A percentile compares a stretch with the other conserved stretches of the same genome.
These are phyloP conservation scores for Arachis stenosperma DNA, from an alignment of 306 rosid species.

Conservation along the genomic window DNA sequence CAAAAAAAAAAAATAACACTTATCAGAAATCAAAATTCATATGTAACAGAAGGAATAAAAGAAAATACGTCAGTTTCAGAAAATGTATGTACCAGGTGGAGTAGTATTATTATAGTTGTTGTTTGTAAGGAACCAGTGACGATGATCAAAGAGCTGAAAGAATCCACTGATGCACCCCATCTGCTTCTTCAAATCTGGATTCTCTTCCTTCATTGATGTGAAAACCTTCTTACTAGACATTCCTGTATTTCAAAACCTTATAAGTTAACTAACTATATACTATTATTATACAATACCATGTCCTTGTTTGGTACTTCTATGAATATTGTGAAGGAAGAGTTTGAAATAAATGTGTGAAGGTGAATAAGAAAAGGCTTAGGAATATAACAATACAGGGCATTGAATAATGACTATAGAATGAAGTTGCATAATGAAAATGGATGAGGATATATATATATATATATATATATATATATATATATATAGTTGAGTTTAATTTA, in stretches of 20 bases:
- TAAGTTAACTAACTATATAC: too few relatives aligned
- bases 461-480: background rate
- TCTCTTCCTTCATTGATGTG: conserved; percentile 62
- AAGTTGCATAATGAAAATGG: conserved; percentile 11
- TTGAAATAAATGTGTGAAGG: background rate
- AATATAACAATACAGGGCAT: background rate
- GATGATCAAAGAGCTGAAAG: conserved; percentile 79
- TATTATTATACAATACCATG: too few relatives aligned
- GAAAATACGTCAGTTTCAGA: too few relatives aligned
- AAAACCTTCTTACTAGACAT: conserved; percentile 63
- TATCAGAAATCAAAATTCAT: conserved; percentile 1
- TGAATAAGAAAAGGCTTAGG: conserved; percentile 20
- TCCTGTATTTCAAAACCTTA: background rate
- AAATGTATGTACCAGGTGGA: too few relatives aligned
- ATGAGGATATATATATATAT: background rate
- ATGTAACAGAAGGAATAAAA: conserved; percentile 26
- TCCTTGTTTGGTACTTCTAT: conserved; percentile 5
- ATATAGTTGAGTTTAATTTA: background rate
- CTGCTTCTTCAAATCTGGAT: conserved; percentile 75
- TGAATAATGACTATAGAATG: background rate
- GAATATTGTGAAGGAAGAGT: background rate
- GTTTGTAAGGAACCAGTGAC: conserved; percentile 65
- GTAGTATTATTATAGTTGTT: conserved; percentile 28
- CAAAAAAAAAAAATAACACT: background rate
- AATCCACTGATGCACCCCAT: conserved; percentile 90